Percentiles rank a stretch among this genome's conserved stretches.
phyloP scores from a whole-genome alignment of 2,329 filamentous ascomycete species.

The Penicillium concentricum region DNA sequence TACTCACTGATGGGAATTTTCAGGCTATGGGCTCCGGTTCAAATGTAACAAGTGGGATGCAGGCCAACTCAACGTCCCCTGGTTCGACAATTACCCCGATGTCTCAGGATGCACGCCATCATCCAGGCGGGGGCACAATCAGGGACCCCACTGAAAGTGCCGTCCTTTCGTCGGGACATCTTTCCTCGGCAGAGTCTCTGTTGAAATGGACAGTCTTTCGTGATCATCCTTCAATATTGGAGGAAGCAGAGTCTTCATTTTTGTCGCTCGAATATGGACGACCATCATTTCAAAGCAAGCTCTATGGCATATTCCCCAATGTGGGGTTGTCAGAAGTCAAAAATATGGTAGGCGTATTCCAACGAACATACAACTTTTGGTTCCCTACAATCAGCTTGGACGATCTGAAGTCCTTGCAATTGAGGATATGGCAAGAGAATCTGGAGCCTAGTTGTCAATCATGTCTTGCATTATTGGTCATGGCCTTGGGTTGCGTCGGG shows the following conservation, averaged over 20 bases:
- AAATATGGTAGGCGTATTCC: constrained; percentile 1
- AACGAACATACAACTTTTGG: constrained; percentile 12
- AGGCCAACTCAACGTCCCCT: not conserved
- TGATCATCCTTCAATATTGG: not conserved
- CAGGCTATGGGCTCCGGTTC: not conserved
- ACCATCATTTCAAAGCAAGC: not conserved
- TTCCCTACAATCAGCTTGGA: constrained; percentile 8
- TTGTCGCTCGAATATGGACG: constrained; percentile 2
- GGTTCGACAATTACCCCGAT: not conserved
- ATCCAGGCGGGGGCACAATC: not conserved
- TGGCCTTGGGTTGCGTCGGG: constrained; percentile 11
- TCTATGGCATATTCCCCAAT: constrained; percentile 5
- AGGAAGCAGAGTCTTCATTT: constrained; percentile 1
- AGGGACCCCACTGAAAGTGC: constrained; percentile 9
- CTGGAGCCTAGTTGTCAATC: constrained; percentile 7
- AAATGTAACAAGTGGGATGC: not conserved
- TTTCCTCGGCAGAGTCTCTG: constrained; percentile 8
- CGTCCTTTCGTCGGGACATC: constrained; percentile 6
- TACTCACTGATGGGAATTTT: not conserved
- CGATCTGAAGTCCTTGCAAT: not conserved
- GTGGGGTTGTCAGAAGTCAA: constrained; percentile 6
- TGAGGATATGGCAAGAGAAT: constrained; percentile 4
- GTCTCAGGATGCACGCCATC: constrained; percentile 2
- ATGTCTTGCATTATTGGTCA: constrained; percentile 8
- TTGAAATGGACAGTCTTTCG: constrained; percentile 7